Base-by-base conservation (phyloP, 192 early-diverging fungal genomes). In the Entomortierella chlamydospora region DNA sequence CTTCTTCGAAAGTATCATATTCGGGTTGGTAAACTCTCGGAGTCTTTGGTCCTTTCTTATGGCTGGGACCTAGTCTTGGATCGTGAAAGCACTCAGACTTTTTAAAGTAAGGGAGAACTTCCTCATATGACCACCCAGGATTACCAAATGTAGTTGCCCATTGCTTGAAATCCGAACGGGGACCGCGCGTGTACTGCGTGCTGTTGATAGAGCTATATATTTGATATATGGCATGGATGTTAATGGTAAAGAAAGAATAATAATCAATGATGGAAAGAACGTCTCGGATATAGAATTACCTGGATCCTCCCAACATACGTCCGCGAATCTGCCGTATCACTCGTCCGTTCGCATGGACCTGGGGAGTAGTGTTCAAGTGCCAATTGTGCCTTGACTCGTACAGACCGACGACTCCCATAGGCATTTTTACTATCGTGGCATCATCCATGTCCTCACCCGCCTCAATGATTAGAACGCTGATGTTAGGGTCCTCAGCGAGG, bases 381-480 rank as follows among this genome's bases (percentile, higher is more conserved):
- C 60, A 61, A 25, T 71, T 60, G n/a, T 61, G 50, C 39, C 33
- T 53, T 28, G 51, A 55, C 37, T 47, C 39, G 31, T 45, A 45
- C 39, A 63, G 23, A 8, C 26, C 25, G 8, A 52, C 18, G 17
- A 28, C 41, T 2, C 33, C 41, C 18, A 71, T 49, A 12, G 69
- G 69, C 12, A 54, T 37, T 34, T 59, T 60, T 13, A 58, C 28
- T 17, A 15, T 25, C 8, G 23, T 53, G 25, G 8, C 23, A 12
- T 33, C 10, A 20, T 62, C 53, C 39, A 47, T 63, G 31, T 61
- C 59, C 28, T 61, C 68, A 8, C 69, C 69, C 0, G 69, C 69
- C 8, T 71, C 69, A n/a, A 71, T 29, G 39, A 71, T 47, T 13
- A 71, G 60, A 12, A 71, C 60, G 8, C 53, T 61, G 17, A 71